phyloP scores from a whole-genome alignment of 345 rosid genomes.

The Noccaea bulbosa region DNA sequence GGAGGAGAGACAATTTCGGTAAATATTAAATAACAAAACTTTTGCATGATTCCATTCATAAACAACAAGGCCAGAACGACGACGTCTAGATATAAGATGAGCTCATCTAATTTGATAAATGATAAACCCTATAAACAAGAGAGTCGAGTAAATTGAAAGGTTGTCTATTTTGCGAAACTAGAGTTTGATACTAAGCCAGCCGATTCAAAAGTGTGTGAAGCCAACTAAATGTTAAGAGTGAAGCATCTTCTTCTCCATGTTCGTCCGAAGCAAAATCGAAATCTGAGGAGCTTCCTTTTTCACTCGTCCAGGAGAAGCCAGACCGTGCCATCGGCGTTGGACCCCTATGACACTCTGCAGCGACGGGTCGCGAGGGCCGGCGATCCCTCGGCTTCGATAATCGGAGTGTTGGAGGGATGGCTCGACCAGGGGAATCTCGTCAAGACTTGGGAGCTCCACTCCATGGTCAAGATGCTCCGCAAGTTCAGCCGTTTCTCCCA shows the following conservation, averaged over 20 bases:
- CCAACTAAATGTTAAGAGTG: not conserved
- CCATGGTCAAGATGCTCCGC: slow-evolving; percentile 50
- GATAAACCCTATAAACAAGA: too few species aligned
- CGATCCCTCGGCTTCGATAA: slow-evolving; percentile 44
- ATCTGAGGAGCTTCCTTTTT: slow-evolving; percentile 8
- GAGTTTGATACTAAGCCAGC: too few species aligned
- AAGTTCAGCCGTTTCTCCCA: slow-evolving; percentile 47
- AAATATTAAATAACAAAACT: not conserved
- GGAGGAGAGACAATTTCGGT: slow-evolving; percentile 46
- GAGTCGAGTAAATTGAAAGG: too few species aligned
- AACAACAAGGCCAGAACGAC: too few species aligned
- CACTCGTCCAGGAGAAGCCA: slow-evolving; percentile 13
- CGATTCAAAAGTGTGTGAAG: not conserved
- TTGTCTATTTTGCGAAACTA: too few species aligned
- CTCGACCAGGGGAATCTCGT: slow-evolving; percentile 51
- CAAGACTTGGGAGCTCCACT: slow-evolving; percentile 44
- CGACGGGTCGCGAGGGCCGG: slow-evolving; percentile 48
- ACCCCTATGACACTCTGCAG: slow-evolving; percentile 43
- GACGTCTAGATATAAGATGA: too few species aligned
- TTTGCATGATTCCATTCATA: not conserved
- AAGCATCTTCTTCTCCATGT: slow-evolving; percentile 30
- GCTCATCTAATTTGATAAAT: too few species aligned
- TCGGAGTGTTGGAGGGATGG: slow-evolving; percentile 56
- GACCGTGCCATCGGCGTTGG: slow-evolving; percentile 21
- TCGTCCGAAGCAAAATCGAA: slow-evolving; percentile 23